phyloP scores from a whole-genome alignment of 2,329 filamentous ascomycete species.

The Hypoxylon sp. region DNA sequence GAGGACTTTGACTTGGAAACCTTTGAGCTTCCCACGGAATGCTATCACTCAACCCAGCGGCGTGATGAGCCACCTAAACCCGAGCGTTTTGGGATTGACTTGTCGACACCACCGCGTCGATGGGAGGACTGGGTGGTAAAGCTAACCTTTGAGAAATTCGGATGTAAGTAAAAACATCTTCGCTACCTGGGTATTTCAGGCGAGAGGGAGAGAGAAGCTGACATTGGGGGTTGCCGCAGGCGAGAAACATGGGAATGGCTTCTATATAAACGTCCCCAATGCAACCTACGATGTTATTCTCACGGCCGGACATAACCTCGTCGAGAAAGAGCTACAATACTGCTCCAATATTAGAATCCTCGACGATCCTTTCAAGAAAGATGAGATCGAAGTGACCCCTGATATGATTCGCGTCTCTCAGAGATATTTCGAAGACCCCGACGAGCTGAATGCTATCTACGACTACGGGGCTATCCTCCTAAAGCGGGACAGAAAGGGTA shows the following conservation, averaged over 20 bases:
- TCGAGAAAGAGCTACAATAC: constrained; percentile 31
- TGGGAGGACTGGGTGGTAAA: constrained; percentile 40
- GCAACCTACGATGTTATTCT: constrained; percentile 32
- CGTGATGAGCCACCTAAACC: not conserved
- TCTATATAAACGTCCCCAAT: constrained; percentile 39
- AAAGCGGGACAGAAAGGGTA: constrained; percentile 4
- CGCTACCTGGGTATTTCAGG: not conserved
- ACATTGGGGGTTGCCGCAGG: constrained; percentile 8
- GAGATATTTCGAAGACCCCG: constrained; percentile 31
- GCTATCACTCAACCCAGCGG: constrained; percentile 16
- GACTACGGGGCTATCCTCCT: constrained; percentile 38
- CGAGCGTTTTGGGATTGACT: constrained; percentile 29
- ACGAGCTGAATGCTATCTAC: constrained; percentile 29
- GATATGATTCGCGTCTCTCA: constrained; percentile 34
- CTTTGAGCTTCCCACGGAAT: constrained; percentile 7
- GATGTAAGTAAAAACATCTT: constrained; percentile 23
- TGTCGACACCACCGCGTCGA: constrained; percentile 12
- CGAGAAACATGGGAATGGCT: constrained; percentile 32
- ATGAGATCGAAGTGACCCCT: constrained; percentile 27
- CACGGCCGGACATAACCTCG: constrained; percentile 41
- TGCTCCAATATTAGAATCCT: constrained; percentile 38
- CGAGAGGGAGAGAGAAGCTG: not conserved
- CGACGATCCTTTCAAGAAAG: constrained; percentile 1
- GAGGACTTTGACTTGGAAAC: constrained; percentile 3
- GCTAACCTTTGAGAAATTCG: constrained; percentile 32